These are phyloP conservation scores for Candida arabinofermentans DNA, from an alignment of 805 yeast species.

Conservation along the genomic window DNA sequence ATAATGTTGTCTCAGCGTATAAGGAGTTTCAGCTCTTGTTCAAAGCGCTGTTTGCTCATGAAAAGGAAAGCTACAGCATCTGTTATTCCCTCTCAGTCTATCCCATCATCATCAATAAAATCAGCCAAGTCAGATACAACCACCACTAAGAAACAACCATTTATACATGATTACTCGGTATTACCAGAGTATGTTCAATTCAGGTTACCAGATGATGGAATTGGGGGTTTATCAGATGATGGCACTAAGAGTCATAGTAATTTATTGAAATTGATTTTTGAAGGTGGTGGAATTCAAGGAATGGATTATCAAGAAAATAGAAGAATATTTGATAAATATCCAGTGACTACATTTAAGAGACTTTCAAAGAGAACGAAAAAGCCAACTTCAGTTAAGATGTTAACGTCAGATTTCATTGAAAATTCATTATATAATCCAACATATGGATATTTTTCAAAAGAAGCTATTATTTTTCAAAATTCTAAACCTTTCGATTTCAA, in stretches of 20 bases:
- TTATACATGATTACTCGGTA: constrained; percentile 33
- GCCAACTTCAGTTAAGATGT: constrained; percentile 65
- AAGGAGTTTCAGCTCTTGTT: constrained; percentile 1
- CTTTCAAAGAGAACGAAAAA: constrained; percentile 38
- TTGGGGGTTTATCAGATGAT: constrained; percentile 14
- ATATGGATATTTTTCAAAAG: constrained; percentile 78
- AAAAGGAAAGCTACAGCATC: not conserved
- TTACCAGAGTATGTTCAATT: constrained; percentile 28
- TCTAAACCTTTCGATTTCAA: constrained; percentile 61
- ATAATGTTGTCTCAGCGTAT: too few relatives aligned
- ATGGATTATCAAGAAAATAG: constrained; percentile 31
- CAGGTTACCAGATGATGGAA: constrained; percentile 27
- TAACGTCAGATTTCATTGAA: constrained; percentile 76
- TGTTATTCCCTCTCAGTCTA: not conserved
- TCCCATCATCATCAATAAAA: constrained; percentile 3
- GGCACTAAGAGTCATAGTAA: constrained; percentile 21
- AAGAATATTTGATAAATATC: constrained; percentile 38
- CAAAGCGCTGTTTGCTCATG: not conserved
- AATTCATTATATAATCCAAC: constrained; percentile 77
- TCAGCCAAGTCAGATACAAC: constrained; percentile 10
- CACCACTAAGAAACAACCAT: constrained; percentile 13
- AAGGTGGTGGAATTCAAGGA: constrained; percentile 35
- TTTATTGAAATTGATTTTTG: constrained; percentile 23
- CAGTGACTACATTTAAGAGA: constrained; percentile 35
- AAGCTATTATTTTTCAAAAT: constrained; percentile 73